Evolutionary conservation across 1,139 yeast species (phyloP).

Genomic region (Diutina sp.): DNA sequence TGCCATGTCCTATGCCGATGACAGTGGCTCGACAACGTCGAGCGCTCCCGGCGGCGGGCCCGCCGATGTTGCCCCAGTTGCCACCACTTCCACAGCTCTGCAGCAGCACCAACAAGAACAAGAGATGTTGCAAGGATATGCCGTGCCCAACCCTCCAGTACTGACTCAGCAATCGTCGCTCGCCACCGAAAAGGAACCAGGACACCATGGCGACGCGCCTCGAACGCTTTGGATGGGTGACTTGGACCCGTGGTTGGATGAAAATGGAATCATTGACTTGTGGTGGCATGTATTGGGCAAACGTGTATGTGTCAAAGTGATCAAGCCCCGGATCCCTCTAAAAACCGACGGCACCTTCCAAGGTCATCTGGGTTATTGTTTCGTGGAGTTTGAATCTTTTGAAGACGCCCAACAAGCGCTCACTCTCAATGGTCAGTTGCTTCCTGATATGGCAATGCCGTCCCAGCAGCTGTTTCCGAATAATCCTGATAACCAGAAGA

Average conservation of each 20-base stretch:
- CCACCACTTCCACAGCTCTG: background rate
- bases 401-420: slow-evolving; percentile 58
- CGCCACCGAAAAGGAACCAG: background rate
- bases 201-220: slow-evolving; percentile 4
- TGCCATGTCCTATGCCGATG: background rate
- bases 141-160: slow-evolving; percentile 2
- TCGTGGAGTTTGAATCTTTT: slow-evolving; percentile 49
- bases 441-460: slow-evolving; percentile 44
- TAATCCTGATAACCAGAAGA: slow-evolving; percentile 42
- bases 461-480: slow-evolving; percentile 29
- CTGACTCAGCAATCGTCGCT: slow-evolving; percentile 1
- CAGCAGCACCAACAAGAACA: slow-evolving; percentile 1
- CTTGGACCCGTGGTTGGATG: slow-evolving; percentile 63
- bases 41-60: slow-evolving; percentile 1
- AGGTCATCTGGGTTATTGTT: slow-evolving; percentile 62
- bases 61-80: background rate
- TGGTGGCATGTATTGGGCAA: slow-evolving; percentile 41
- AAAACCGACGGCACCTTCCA: slow-evolving; percentile 11
- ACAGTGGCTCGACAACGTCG: background rate
- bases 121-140: background rate
- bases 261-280: slow-evolving; percentile 39
- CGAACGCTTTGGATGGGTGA: slow-evolving; percentile 62
- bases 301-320: slow-evolving; percentile 36
- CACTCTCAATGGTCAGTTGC: slow-evolving; percentile 47
- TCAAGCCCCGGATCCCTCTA: slow-evolving; percentile 29